Evolutionary conservation across 176 grass and related monocot genomes (phyloP).

Genomic region (Eragrostis curvula): DNA sequence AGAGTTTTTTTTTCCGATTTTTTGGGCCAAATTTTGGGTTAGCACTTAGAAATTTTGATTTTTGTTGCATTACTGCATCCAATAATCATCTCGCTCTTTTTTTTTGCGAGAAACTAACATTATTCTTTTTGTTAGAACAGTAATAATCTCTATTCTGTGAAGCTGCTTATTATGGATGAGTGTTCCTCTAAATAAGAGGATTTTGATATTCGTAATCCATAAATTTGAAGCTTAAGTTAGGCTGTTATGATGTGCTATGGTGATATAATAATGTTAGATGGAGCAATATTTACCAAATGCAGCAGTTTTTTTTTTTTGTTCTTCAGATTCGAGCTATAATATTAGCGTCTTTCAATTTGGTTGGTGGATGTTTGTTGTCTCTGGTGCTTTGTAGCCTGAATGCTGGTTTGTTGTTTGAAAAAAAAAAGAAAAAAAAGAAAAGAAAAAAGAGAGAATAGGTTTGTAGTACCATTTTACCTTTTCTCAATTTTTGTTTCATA

Average conservation of each 20-base stretch:
- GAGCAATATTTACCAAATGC: too few species aligned
- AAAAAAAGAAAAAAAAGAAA: too few species aligned
- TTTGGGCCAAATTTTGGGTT: constrained; percentile 43
- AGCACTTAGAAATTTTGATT: constrained; percentile 31
- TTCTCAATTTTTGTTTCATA: too few species aligned
- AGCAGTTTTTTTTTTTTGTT: too few species aligned
- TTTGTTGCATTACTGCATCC: constrained; percentile 26
- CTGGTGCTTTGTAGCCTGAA: too few species aligned
- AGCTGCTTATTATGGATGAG: background rate
- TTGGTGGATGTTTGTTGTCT: too few species aligned
- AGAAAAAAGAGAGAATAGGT: too few species aligned
- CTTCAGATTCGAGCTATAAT: too few species aligned
- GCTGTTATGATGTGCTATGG: background rate
- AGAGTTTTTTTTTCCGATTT: constrained; percentile 15
- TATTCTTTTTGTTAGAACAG: constrained; percentile 53
- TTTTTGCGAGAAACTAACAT: constrained; percentile 44
- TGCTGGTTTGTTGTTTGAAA: too few species aligned
- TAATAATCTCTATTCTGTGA: constrained; percentile 42
- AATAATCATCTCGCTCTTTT: constrained; percentile 36
- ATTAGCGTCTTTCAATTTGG: too few species aligned
- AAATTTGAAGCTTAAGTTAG: background rate
- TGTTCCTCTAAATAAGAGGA: background rate
- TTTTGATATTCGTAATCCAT: background rate
- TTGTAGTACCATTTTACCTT: too few species aligned
- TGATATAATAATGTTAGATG: too few species aligned